Conservation (phyloP, 306 rosid species). For the Acmispon strigosus region DNA sequence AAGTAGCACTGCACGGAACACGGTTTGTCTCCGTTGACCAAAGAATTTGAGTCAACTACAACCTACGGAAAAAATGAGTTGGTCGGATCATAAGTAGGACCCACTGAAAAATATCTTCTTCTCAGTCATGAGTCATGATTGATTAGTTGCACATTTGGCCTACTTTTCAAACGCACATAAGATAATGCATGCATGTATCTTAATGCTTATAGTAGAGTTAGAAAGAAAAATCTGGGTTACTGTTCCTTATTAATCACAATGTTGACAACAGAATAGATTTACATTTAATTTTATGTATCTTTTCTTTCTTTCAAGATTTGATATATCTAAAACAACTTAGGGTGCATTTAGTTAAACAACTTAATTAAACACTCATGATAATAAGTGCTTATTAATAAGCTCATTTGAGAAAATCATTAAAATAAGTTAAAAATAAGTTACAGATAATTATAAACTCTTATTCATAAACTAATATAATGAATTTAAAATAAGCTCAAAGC, state of each 20-base stretch:
- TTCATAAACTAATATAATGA: too few species aligned
- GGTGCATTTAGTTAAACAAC: too few species aligned
- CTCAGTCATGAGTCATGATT: neutral
- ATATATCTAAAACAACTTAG: neutral
- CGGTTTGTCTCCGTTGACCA: neutral
- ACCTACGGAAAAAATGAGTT: neutral
- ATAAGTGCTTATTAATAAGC: too few species aligned
- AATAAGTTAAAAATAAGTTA: too few species aligned
- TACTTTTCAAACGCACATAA: neutral
- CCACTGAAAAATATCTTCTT: neutral
- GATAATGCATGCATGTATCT: neutral
- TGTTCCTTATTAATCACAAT: too few species aligned
- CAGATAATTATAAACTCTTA: too few species aligned
- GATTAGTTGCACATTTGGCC: neutral
- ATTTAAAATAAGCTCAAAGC: too few species aligned
- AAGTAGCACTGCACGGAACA: neutral
- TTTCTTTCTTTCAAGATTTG: neutral
- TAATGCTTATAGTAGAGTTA: neutral
- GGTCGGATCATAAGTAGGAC: neutral
- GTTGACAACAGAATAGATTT: too few species aligned
- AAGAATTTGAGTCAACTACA: neutral
- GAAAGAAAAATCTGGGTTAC: neutral
- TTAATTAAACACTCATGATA: too few species aligned
- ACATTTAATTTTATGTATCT: too few species aligned
- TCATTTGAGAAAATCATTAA: too few species aligned